phyloP scores from a whole-genome alignment of 2,329 filamentous ascomycete species.

The Coniella vitis region DNA sequence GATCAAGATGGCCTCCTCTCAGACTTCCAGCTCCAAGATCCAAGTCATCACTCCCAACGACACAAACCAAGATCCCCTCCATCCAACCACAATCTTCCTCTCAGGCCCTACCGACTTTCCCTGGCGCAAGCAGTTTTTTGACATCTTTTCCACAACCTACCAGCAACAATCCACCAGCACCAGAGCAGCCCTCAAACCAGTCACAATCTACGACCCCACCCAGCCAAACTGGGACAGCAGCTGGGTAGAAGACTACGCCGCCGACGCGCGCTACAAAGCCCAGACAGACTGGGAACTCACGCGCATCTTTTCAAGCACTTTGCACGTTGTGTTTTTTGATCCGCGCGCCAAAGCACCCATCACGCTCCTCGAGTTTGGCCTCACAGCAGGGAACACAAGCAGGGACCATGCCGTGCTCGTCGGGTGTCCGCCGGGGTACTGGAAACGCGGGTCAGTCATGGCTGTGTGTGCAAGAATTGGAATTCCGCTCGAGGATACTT shows the following conservation, averaged over 20 bases:
- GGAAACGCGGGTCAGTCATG: slow-evolving; percentile 55
- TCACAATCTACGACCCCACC: slow-evolving; percentile 53
- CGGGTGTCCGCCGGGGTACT: slow-evolving; percentile 44
- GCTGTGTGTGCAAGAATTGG: slow-evolving; percentile 45
- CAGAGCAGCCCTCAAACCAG: slow-evolving; percentile 19
- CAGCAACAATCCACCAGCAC: no score
- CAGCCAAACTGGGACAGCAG: slow-evolving; percentile 49
- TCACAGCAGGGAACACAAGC: slow-evolving; percentile 37
- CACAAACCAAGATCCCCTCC: not conserved
- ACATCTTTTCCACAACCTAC: no score
- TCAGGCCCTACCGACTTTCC: slow-evolving; percentile 46
- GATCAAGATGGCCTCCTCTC: no score
- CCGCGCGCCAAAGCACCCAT: slow-evolving; percentile 46
- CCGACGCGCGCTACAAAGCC: slow-evolving; percentile 35
- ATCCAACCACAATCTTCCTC: slow-evolving; percentile 40
- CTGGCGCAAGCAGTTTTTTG: slow-evolving; percentile 44
- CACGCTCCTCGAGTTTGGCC: slow-evolving; percentile 54
- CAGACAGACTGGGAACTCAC: slow-evolving; percentile 58
- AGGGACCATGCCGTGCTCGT: slow-evolving; percentile 37
- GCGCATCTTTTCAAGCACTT: slow-evolving; percentile 43
- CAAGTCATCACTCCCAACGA: slow-evolving; percentile 14
- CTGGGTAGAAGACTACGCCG: slow-evolving; percentile 43
- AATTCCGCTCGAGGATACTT: slow-evolving; percentile 35
- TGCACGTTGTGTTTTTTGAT: slow-evolving; percentile 53
- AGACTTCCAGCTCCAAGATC: not conserved